phyloP scores from a whole-genome alignment of 2,329 filamentous ascomycete species.

The Didymella arachidicola region DNA sequence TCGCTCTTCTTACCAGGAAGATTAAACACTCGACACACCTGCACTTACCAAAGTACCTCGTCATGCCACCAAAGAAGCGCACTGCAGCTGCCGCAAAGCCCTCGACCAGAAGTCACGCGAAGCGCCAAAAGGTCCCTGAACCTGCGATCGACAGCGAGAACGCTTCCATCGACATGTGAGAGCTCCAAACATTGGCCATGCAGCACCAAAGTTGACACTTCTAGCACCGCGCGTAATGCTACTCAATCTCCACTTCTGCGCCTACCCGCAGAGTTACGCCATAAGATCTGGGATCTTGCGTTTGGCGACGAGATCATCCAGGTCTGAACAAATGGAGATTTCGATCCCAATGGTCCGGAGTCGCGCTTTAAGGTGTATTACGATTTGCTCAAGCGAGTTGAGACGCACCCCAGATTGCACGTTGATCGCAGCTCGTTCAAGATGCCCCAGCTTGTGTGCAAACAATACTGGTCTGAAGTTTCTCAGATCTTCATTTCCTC shows the following conservation, averaged over 20 bases:
- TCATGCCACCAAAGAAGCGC: conserved; percentile 1
- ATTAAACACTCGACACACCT: not conserved
- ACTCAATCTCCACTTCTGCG: not conserved
- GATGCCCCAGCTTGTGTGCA: not conserved
- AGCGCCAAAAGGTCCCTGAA: not conserved
- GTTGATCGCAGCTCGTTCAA: no score
- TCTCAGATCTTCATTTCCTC: not conserved
- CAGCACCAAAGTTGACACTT: no score
- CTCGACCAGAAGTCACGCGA: not conserved
- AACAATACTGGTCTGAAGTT: not conserved
- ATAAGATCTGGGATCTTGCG: not conserved
- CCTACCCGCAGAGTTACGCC: not conserved
- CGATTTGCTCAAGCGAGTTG: no score
- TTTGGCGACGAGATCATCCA: not conserved
- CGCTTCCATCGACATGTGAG: not conserved
- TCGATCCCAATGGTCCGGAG: no score
- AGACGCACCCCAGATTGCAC: no score
- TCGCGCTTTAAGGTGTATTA: no score
- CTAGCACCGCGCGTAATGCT: no score
- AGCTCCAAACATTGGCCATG: no score
- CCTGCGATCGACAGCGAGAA: not conserved
- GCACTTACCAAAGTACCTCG: not conserved
- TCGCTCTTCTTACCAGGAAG: no score
- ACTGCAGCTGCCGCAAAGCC: not conserved
- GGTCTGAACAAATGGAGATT: no score